Percentiles rank a stretch among this genome's conserved stretches.
Evolutionary conservation across 2,329 filamentous ascomycete species (phyloP).

Genomic region (Colletotrichum sp.): DNA sequence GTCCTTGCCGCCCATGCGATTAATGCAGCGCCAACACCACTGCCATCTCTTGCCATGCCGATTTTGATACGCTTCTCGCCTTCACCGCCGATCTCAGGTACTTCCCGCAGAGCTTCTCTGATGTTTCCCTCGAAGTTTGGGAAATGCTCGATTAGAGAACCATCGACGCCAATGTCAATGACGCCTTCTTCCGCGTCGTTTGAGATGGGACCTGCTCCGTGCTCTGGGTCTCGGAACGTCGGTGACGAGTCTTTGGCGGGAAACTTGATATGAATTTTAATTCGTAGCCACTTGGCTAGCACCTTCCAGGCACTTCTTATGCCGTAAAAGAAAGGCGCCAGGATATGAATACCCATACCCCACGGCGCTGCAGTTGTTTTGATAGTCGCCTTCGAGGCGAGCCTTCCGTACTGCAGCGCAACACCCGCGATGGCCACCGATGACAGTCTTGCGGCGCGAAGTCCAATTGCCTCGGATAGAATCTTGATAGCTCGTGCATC

Average conservation of each 20-base stretch:
- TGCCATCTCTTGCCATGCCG: slow-evolving; percentile 76
- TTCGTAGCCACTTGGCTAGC: background rate
- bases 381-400: background rate
- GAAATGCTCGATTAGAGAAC: slow-evolving; percentile 75
- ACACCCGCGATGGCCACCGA: slow-evolving; percentile 26
- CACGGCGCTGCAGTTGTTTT: background rate
- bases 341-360: background rate
- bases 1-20: slow-evolving; percentile 53
- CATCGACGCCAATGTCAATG: slow-evolving; percentile 73
- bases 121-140: slow-evolving; percentile 72
- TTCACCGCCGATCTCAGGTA: slow-evolving; percentile 61
- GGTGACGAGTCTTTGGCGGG: background rate
- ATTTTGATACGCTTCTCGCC: slow-evolving; percentile 72
- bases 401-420: slow-evolving; percentile 23
- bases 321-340: background rate
- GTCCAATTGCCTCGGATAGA: slow-evolving; percentile 45
- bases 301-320: background rate
- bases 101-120: slow-evolving; percentile 66
- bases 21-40: slow-evolving; percentile 73
- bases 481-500: slow-evolving; percentile 68
- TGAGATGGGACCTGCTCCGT: rapidly evolving
- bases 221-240: background rate
- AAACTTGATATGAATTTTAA: background rate
- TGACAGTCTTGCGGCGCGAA: slow-evolving; percentile 25
- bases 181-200: slow-evolving; percentile 44